Evolutionary conservation across 2,329 filamentous ascomycete species (phyloP).

Genomic region (Ceratocystis papillata): DNA sequence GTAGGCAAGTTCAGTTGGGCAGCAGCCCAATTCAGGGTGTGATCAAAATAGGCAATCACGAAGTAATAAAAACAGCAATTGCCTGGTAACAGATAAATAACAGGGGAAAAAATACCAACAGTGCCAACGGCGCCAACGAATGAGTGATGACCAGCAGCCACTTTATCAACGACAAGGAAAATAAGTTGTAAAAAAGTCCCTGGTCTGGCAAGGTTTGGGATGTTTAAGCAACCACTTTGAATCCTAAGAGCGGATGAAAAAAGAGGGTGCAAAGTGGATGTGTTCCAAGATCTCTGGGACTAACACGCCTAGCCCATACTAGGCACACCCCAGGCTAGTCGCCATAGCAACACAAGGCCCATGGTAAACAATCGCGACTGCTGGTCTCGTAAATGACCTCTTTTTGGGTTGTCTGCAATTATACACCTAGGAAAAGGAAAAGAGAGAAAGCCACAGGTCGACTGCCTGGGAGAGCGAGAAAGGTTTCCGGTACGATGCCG

Average conservation of each 20-base stretch:
- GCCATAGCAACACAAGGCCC: conserved; percentile 6
- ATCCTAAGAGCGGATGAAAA: not conserved
- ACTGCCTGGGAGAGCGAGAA: not conserved
- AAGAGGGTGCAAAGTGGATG: conserved; percentile 14
- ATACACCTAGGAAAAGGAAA: conserved; percentile 15
- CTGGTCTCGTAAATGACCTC: conserved; percentile 5
- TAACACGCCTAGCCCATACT: conserved; percentile 8
- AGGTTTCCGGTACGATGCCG: not conserved
- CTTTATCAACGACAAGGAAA: no score
- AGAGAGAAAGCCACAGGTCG: not conserved
- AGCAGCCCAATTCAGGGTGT: not conserved
- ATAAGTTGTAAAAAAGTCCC: no score
- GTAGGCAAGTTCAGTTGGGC: not conserved
- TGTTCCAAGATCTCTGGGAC: conserved; percentile 9
- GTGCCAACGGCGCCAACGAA: no score
- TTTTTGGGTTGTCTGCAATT: conserved; percentile 12
- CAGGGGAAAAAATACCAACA: not conserved
- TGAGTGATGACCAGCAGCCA: no score
- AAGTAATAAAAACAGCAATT: not conserved
- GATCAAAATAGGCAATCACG: not conserved
- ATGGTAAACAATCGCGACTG: conserved; percentile 18
- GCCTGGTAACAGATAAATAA: not conserved
- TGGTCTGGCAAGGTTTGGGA: not conserved
- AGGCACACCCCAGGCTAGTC: conserved; percentile 3
- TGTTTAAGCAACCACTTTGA: conserved; percentile 7